Percentiles rank a stretch among this genome's conserved stretches.
These are phyloP conservation scores for Acanthamoeba castellanii DNA, from an alignment of 208 protist genomes.

Conservation along the genomic window DNA sequence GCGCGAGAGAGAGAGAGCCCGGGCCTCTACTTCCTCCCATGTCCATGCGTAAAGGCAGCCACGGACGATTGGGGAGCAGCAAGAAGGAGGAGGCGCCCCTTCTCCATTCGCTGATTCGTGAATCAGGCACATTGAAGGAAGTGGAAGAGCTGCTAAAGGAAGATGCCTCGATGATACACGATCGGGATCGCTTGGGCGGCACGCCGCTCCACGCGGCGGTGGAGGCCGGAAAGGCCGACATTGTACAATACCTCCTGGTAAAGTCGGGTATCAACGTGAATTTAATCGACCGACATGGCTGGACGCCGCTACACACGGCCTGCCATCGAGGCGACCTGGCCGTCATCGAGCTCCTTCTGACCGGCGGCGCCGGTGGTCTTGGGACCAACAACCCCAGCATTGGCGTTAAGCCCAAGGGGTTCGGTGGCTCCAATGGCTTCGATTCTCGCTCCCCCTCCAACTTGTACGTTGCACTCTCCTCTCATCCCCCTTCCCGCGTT, in stretches of 20 bases:
- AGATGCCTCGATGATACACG: not conserved
- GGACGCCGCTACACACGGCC: slow-evolving; percentile 53
- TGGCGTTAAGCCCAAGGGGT: not conserved
- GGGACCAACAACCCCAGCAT: not conserved
- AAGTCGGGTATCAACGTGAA: not conserved
- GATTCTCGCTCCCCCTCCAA: slow-evolving; percentile 15
- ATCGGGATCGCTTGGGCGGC: not conserved
- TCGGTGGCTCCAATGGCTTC: not conserved
- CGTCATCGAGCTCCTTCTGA: slow-evolving; percentile 44
- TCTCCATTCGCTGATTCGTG: slow-evolving; percentile 32
- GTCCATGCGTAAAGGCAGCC: not conserved
- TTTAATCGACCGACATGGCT: slow-evolving; percentile 33
- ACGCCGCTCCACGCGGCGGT: slow-evolving; percentile 44
- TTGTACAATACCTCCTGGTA: slow-evolving; percentile 15
- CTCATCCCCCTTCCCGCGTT: not conserved
- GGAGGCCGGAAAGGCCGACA: slow-evolving; percentile 47
- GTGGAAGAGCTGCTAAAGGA: slow-evolving; percentile 44
- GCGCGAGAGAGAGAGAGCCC: too few relatives aligned
- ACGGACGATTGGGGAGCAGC: not conserved
- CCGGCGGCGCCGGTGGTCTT: not conserved
- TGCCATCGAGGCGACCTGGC: slow-evolving; percentile 37
- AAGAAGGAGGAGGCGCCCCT: slow-evolving; percentile 25
- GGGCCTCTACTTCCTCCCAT: too few relatives aligned
- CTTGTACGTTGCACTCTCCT: not conserved
- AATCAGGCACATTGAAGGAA: not conserved